phyloP scores from a whole-genome alignment of 2,329 filamentous ascomycete species.

The Fusarium sp. region DNA sequence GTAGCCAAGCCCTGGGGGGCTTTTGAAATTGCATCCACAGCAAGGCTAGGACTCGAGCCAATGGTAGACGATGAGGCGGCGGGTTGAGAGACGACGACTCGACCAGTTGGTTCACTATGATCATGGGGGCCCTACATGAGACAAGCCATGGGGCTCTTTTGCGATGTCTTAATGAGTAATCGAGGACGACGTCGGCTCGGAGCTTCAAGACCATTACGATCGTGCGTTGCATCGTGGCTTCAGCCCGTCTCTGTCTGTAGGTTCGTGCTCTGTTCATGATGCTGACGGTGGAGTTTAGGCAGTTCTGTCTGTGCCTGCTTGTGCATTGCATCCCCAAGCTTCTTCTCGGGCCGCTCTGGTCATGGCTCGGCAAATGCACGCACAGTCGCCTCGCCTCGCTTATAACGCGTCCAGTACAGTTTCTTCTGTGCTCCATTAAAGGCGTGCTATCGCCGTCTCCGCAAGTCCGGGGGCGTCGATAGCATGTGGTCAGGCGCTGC shows the following conservation, averaged over 20 bases:
- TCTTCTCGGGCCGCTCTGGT: neutral
- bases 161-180: neutral
- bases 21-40: conserved; percentile 27
- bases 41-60: conserved; percentile 15
- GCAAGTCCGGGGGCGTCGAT: conserved; percentile 2
- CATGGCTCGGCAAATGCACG: neutral
- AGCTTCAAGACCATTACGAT: conserved; percentile 4
- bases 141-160: conserved; percentile 8
- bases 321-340: neutral
- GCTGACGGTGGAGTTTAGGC: neutral
- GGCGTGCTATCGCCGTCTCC: neutral
- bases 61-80: conserved; percentile 13
- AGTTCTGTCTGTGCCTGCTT: neutral
- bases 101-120: neutral
- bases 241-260: neutral
- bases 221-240: neutral
- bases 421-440: neutral
- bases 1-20: conserved; percentile 10
- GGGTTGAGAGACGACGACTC: neutral
- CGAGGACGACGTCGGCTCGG: neutral
- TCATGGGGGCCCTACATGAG: conserved; percentile 1
- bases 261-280: conserved; percentile 9
- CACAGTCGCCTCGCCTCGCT: neutral
- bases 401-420: conserved; percentile 1
- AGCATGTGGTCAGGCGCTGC: conserved; percentile 2